Percentiles rank a stretch among this genome's conserved stretches.
These are phyloP conservation scores for Litsea cubeba DNA, from an alignment of 164 flowering plant genomes.

Conservation along the genomic window DNA sequence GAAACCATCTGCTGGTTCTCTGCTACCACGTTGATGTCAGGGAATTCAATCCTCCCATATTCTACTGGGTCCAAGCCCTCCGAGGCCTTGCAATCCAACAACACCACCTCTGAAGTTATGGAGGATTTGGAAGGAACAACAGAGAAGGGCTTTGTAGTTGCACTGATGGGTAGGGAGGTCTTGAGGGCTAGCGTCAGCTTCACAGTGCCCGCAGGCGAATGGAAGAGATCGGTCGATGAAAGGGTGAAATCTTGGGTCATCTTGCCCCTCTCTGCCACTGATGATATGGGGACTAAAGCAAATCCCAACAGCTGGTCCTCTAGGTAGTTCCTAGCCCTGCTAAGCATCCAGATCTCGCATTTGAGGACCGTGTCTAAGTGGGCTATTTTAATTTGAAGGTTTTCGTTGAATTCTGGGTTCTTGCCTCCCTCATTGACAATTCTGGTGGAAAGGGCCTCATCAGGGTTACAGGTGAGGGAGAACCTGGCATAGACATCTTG, in stretches of 20 bases:
- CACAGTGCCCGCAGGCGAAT: conserved; percentile 88
- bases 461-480: conserved; percentile 77
- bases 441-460: conserved; percentile 56
- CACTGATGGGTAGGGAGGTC: conserved; percentile 23
- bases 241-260: conserved; percentile 60
- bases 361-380: conserved; percentile 63
- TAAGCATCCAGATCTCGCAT: conserved; percentile 97
- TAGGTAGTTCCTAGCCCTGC: conserved; percentile 62
- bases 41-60: conserved; percentile 71
- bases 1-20: conserved; percentile 79
- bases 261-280: conserved; percentile 54
- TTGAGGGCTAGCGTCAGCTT: conserved; percentile 44
- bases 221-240: conserved; percentile 71
- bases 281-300: conserved; percentile 63
- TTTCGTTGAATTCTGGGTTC: conserved; percentile 81
- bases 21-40: conserved; percentile 54
- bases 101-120: conserved; percentile 61
- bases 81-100: conserved; percentile 44
- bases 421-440: conserved; percentile 72
- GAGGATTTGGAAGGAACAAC: conserved; percentile 36
- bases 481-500: conserved; percentile 98
- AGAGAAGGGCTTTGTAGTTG: conserved; percentile 9
- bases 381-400: conserved; percentile 40
- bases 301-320: conserved; percentile 95
- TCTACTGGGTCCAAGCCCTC: conserved; percentile 50